A percentile compares a stretch with the other conserved stretches of the same genome.
Evolutionary conservation across 768 basidiomycete species (phyloP).

Genomic region (Termitomyces heimii): DNA sequence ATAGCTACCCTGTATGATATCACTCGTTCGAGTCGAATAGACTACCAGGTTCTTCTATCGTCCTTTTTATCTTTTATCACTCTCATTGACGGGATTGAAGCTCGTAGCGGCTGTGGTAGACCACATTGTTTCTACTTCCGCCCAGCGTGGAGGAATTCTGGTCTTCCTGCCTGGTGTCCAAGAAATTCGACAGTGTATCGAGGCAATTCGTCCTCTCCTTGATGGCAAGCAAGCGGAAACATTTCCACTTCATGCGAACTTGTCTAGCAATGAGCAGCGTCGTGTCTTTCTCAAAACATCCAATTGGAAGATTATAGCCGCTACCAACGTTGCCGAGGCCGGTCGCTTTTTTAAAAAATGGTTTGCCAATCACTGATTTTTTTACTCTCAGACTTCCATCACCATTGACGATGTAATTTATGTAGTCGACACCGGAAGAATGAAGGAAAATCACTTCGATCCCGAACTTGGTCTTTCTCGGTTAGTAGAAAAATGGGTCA

Average conservation of each 20-base stretch:
- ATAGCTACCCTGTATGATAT: slow-evolving; percentile 57
- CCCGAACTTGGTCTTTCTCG: slow-evolving; percentile 65
- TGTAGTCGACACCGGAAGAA: slow-evolving; percentile 80
- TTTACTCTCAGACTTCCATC: slow-evolving; percentile 66
- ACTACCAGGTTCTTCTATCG: slow-evolving; percentile 51
- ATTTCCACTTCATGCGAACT: slow-evolving; percentile 84
- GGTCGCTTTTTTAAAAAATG: slow-evolving; percentile 7
- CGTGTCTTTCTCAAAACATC: slow-evolving; percentile 60
- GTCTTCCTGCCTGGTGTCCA: slow-evolving; percentile 91
- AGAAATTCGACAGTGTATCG: slow-evolving; percentile 77
- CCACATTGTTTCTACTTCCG: slow-evolving; percentile 48
- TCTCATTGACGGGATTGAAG: slow-evolving; percentile 23
- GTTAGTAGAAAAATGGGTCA: slow-evolving; percentile 76
- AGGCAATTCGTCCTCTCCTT: slow-evolving; percentile 38
- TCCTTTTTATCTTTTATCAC: not conserved
- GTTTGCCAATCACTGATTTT: not conserved
- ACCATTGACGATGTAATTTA: slow-evolving; percentile 88
- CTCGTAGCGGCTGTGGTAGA: slow-evolving; percentile 62
- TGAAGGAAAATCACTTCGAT: slow-evolving; percentile 78
- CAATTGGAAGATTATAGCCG: slow-evolving; percentile 78
- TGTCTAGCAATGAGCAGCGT: slow-evolving; percentile 80
- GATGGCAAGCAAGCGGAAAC: slow-evolving; percentile 38
- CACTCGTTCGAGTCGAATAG: slow-evolving; percentile 56
- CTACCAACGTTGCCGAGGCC: slow-evolving; percentile 91
- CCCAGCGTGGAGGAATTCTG: slow-evolving; percentile 61